phyloP scores from a whole-genome alignment of 2,329 filamentous ascomycete species.

The Neopestalotiopsis clavispora region DNA sequence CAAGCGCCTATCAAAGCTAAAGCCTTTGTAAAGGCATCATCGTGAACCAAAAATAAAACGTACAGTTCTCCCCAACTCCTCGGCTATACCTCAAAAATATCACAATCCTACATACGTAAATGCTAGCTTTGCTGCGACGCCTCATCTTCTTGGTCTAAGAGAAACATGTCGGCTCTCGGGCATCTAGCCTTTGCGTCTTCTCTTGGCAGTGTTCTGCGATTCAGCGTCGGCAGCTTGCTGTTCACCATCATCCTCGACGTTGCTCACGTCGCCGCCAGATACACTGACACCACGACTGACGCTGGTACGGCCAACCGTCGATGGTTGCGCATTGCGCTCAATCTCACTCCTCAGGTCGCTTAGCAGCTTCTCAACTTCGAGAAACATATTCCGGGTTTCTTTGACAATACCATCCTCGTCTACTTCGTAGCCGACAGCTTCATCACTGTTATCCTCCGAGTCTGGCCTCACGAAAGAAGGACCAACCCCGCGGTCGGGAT shows the following conservation, averaged over 20 bases:
- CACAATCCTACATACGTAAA: background rate
- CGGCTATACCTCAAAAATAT: background rate
- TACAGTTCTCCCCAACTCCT: background rate
- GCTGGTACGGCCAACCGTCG: conserved; percentile 30
- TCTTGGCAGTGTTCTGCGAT: conserved; percentile 26
- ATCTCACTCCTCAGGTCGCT: conserved; percentile 76
- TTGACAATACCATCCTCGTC: conserved; percentile 88
- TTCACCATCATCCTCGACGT: conserved; percentile 52
- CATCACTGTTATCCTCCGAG: conserved; percentile 43
- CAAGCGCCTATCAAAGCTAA: background rate
- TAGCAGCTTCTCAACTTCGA: conserved; percentile 81
- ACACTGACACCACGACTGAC: conserved; percentile 37
- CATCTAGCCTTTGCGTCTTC: conserved; percentile 35
- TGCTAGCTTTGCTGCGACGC: background rate
- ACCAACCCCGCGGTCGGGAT: conserved; percentile 74
- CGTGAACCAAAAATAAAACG: background rate
- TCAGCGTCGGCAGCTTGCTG: conserved; percentile 49
- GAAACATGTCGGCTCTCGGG: background rate
- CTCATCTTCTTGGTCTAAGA: background rate
- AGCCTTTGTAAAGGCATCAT: background rate
- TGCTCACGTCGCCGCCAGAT: conserved; percentile 47
- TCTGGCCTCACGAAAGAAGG: conserved; percentile 59
- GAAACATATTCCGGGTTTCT: conserved; percentile 87
- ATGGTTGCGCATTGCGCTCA: conserved; percentile 47
- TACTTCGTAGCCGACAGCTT: conserved; percentile 63